Base-by-base conservation (phyloP, 768 basidiomycete species). In the Pseudohyphozyma bogoriensis region DNA sequence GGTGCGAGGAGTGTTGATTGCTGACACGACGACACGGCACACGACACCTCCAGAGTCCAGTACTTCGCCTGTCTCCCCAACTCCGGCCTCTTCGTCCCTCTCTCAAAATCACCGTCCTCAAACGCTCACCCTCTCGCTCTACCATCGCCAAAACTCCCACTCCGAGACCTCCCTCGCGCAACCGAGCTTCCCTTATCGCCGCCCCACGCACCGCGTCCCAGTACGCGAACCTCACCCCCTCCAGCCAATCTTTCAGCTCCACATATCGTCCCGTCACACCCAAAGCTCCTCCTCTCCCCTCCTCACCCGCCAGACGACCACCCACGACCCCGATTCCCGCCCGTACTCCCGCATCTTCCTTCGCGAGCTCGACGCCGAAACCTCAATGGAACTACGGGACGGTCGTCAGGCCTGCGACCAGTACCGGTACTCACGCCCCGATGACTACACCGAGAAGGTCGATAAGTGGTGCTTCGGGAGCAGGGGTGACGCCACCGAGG, bases 41-140 rank as follows among this genome's bases (percentile, higher is more conserved):
- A 11, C 28, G 7, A 4, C 2, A 13, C 1, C 20, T 13, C 24
- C 68, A 92, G 90, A 44, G 80, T 81, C 49, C 82, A 79, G 68
- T 96, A 99, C 73, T 99, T 99, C 68, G 67, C 76, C 2, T 96
- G 92, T 73, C 82, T 88, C 22, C 82, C 83, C 1, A 80, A 82
- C 47, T 92, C 89, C 62, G 93, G 93, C 31, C 88, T 99, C 40
- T 99, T 97, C 71, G 85, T 93, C 26, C 82, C 86, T 9, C 77
- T 83, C 2, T 76, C 81, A 95, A 95, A 72, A 81, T 99, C 24
- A 86, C 89, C 3, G 69, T 82, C 7, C 83, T 87, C 9, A 89
- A 86, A 20, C 70, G 75, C 16, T 79, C 78, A 2, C 76, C 80
- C 24, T 80, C 89, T 20, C 86, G 91, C n/a, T n/a, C n/a, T n/a